Evolutionary conservation across 441 rosid species (phyloP), one percentile per base, ranked within the genome.

Genomic region (Geranium incanum): DNA sequence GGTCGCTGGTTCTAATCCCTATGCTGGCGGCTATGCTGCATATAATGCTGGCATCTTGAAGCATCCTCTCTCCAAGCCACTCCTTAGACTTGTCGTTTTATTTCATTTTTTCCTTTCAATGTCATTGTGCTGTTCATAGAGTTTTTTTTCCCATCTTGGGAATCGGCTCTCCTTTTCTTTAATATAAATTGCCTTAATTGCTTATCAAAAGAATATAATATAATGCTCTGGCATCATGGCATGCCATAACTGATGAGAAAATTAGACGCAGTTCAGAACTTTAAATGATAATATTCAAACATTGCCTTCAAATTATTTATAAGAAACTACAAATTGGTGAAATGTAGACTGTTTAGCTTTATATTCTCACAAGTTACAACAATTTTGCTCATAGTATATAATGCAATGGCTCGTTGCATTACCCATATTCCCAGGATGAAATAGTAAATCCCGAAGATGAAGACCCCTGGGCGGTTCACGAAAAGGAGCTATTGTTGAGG

Each of bases 401-500:
- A 63, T 12, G 15, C 19, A 19, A 19, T 63, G 15, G 0, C 67
- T 55, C n/a, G 18, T 62, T 28, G 33, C 33, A 28, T 28, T 28
- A 28, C 33, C 33, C 21, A 37, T 68, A 0, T 45, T 57, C 76
- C 76, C 88, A 88, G 97, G 97, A 88, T 74, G 70, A 88, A 74
- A 88, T 89, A 66, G 87, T 93, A 5, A 97, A 92, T 77, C 72
- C 81, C 4, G 82, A 78, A 79, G 73, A 84, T 41, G 95, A 91
- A 78, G 82, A 72, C 70, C 97, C 95, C 1, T 81, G 82, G 3
- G 70, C 82, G 57, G 81, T 84, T 39, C 86, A 85, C 36, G 81
- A 81, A 43, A 94, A 86, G 72, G 85, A 87, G 68, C n/a, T 88
- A 74, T 90, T 88, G 97, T 84, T 91, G 77, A 82, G 75, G 78